A percentile compares a stretch with the other conserved stretches of the same genome.
Evolutionary conservation across 805 yeast species (phyloP).

Genomic region (Starmerella gropengiesseri): DNA sequence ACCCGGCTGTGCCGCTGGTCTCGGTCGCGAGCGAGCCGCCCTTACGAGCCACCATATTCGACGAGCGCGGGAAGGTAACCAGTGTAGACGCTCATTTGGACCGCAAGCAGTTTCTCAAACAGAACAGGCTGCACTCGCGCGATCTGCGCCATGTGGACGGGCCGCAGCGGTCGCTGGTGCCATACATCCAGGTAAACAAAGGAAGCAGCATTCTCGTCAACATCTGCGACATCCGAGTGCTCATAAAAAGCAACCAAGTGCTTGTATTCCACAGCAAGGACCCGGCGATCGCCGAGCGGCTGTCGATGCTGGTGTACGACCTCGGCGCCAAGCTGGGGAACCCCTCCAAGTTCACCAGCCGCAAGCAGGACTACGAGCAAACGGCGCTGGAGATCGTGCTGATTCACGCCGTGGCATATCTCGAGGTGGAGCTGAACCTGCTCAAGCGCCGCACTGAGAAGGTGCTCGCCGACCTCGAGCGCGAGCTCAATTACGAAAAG

Average conservation of each 20-base stretch:
- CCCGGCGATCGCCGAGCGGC: slow-evolving; percentile 43
- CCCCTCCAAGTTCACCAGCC: slow-evolving; percentile 18
- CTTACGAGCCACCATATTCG: slow-evolving; percentile 47
- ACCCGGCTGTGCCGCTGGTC: not conserved
- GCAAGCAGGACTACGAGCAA: slow-evolving; percentile 60
- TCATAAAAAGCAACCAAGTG: slow-evolving; percentile 46
- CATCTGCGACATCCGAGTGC: slow-evolving; percentile 52
- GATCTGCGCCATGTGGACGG: slow-evolving; percentile 72
- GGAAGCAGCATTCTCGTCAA: slow-evolving; percentile 46
- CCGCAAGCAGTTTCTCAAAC: slow-evolving; percentile 45
- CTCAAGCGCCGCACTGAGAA: slow-evolving; percentile 50
- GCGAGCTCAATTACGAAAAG: slow-evolving; percentile 64
- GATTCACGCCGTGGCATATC: slow-evolving; percentile 64
- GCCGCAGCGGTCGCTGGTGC: slow-evolving; percentile 43
- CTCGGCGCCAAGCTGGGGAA: slow-evolving; percentile 57
- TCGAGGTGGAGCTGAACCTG: slow-evolving; percentile 62
- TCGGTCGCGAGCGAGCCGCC: slow-evolving; percentile 17
- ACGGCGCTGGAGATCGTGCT: slow-evolving; percentile 73
- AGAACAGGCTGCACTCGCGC: slow-evolving; percentile 70
- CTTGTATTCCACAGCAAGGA: slow-evolving; percentile 49
- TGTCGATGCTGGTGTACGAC: slow-evolving; percentile 77
- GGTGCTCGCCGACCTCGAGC: slow-evolving; percentile 61
- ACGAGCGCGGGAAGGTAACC: slow-evolving; percentile 43
- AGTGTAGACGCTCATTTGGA: slow-evolving; percentile 49
- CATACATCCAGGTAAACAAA: slow-evolving; percentile 50